A percentile compares a stretch with the other conserved stretches of the same genome.
Evolutionary conservation across 768 basidiomycete genomes (phyloP).

Genomic region (Scleroderma citrinum): DNA sequence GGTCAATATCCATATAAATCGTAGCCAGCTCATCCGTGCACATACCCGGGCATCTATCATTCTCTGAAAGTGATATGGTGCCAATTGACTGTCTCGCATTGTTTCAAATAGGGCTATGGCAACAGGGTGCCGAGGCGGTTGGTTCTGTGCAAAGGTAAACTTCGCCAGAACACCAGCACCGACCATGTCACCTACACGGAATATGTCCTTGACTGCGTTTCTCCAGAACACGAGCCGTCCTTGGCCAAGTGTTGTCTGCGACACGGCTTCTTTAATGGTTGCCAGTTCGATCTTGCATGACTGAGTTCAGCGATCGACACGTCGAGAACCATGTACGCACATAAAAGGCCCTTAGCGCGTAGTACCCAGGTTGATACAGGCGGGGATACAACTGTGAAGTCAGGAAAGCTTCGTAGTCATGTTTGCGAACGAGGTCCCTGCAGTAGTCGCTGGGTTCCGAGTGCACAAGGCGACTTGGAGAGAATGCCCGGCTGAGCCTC

Average conservation of each 20-base stretch:
- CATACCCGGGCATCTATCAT: constrained; percentile 78
- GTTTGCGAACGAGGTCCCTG: constrained; percentile 61
- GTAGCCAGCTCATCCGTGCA: neutral
- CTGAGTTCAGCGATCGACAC: constrained; percentile 5
- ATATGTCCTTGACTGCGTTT: constrained; percentile 65
- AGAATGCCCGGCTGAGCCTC: constrained; percentile 9
- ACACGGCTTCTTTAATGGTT: constrained; percentile 69
- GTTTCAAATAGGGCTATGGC: constrained; percentile 65
- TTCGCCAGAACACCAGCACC: constrained; percentile 3
- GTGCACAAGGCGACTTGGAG: constrained; percentile 3
- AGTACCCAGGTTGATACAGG: constrained; percentile 59
- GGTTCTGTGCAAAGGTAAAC: constrained; percentile 43
- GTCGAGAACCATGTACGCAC: constrained; percentile 40
- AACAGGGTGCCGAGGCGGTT: constrained; percentile 75
- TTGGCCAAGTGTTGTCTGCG: constrained; percentile 67
- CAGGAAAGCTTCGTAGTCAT: constrained; percentile 80
- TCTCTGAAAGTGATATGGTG: constrained; percentile 72
- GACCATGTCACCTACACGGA: constrained; percentile 43
- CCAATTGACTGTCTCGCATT: constrained; percentile 43
- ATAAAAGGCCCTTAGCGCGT: constrained; percentile 78
- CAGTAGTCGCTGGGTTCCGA: constrained; percentile 57
- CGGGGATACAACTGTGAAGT: constrained; percentile 66
- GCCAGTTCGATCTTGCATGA: constrained; percentile 65
- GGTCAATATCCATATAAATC: constrained; percentile 16
- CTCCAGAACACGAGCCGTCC: constrained; percentile 88